A percentile compares a stretch with the other conserved stretches of the same genome.
Evolutionary conservation across 805 yeast species (phyloP).

Genomic region (Komagataella pastoris): DNA sequence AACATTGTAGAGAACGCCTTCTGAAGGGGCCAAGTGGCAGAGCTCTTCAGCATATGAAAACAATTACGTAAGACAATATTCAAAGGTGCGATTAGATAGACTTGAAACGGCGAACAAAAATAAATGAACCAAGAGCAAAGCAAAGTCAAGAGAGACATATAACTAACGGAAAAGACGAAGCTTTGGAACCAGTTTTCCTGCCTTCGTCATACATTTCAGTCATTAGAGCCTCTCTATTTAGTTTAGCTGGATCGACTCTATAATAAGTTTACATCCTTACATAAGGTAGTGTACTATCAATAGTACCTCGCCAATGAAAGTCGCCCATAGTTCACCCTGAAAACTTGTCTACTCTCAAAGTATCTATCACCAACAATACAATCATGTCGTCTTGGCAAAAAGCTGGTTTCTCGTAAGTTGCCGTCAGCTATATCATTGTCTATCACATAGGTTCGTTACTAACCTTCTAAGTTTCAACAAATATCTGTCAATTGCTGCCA

Average conservation of each 20-base stretch:
- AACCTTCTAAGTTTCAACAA: constrained; percentile 48
- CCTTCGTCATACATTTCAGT: background rate
- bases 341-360: background rate
- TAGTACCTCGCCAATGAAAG: background rate
- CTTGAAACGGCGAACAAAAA: too few species aligned
- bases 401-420: constrained; percentile 48
- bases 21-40: too few species aligned
- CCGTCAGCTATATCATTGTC: background rate
- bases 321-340: constrained; percentile 1
- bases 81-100: too few species aligned
- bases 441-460: constrained; percentile 1
- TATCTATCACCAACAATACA: constrained; percentile 3
- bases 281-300: background rate
- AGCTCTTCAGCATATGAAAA: too few species aligned
- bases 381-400: constrained; percentile 49
- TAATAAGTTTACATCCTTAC: background rate
- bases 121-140: too few species aligned
- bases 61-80: too few species aligned
- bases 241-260: background rate
- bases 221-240: too few species aligned
- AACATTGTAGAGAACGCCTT: background rate
- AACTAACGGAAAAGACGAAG: too few species aligned
- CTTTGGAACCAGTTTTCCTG: too few species aligned
- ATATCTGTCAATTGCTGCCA: constrained; percentile 84
- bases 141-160: too few species aligned